These are phyloP conservation scores for Lepraria neglecta DNA, from an alignment of 495 filamentous ascomycete genomes.

Conservation along the genomic window DNA sequence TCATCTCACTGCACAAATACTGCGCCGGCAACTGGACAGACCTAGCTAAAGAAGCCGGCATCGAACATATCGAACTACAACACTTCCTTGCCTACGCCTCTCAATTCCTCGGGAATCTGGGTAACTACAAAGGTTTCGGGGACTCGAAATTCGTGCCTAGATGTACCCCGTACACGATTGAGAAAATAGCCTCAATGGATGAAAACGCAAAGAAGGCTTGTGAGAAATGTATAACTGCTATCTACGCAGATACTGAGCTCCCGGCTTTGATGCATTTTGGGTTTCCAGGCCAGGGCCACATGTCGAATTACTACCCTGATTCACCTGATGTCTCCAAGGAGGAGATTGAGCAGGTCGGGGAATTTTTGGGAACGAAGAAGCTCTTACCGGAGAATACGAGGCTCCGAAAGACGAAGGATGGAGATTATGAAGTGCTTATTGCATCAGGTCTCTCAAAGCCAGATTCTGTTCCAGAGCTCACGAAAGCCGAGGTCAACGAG, in stretches of 20 bases:
- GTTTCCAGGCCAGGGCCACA: conserved; percentile 72
- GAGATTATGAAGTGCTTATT: conserved; percentile 74
- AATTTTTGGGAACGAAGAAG: conserved; percentile 68
- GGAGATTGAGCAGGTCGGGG: conserved; percentile 67
- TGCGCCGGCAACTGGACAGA: conserved; percentile 72
- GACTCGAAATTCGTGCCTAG: conserved; percentile 92
- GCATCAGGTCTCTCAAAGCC: conserved; percentile 61
- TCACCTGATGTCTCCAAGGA: conserved; percentile 77
- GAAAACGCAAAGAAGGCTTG: conserved; percentile 60
- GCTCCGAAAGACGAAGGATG: conserved; percentile 63
- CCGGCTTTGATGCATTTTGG: conserved; percentile 75
- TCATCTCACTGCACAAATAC: conserved; percentile 68
- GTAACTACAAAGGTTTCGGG: conserved; percentile 96
- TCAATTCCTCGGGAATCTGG: conserved; percentile 82
- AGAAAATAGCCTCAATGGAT: conserved; percentile 61
- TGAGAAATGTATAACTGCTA: conserved; percentile 45
- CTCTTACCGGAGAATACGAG: conserved; percentile 82
- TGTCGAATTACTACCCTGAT: conserved; percentile 89
- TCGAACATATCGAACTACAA: conserved; percentile 61
- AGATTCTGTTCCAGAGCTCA: background rate
- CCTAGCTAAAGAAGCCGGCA: conserved; percentile 59
- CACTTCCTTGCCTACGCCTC: conserved; percentile 82
- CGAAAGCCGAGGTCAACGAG: conserved; percentile 56
- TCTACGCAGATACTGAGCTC: conserved; percentile 62
- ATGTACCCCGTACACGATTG: conserved; percentile 57